These are phyloP conservation scores for Cyphellophora attinorum DNA, from an alignment of 2,329 filamentous ascomycete species.

Conservation along the genomic window DNA sequence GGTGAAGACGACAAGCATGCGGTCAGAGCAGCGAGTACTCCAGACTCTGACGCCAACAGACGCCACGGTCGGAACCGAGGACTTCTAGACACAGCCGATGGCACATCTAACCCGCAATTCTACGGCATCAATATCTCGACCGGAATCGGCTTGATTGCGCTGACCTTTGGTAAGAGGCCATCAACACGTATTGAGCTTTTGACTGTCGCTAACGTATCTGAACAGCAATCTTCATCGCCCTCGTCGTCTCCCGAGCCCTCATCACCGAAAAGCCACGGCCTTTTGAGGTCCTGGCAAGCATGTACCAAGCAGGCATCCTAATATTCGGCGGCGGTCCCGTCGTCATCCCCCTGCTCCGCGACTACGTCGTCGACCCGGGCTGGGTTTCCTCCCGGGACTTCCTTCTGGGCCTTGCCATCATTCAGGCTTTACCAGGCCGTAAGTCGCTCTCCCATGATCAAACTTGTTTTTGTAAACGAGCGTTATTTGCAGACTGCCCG, in stretches of 20 bases:
- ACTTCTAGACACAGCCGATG: no score
- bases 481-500: no score
- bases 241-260: constrained; percentile 31
- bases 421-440: constrained; percentile 60
- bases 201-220: no score
- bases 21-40: no score
- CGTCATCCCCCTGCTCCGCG: constrained; percentile 53
- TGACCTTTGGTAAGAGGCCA: constrained; percentile 1
- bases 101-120: neutral
- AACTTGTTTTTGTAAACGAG: no score
- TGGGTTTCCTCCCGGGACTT: constrained; percentile 66
- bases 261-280: constrained; percentile 33
- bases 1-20: no score
- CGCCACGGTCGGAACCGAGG: no score
- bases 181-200: no score
- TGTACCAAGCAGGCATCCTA: constrained; percentile 64
- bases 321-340: constrained; percentile 58
- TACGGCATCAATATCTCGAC: neutral
- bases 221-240: constrained; percentile 42
- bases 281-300: constrained; percentile 58
- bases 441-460: no score
- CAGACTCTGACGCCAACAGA: no score
- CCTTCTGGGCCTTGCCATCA: constrained; percentile 61
- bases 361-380: constrained; percentile 53
- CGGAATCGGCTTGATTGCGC: neutral